Base-by-base conservation (phyloP, 176 grass and related monocot species). In the Juncus effusus region DNA sequence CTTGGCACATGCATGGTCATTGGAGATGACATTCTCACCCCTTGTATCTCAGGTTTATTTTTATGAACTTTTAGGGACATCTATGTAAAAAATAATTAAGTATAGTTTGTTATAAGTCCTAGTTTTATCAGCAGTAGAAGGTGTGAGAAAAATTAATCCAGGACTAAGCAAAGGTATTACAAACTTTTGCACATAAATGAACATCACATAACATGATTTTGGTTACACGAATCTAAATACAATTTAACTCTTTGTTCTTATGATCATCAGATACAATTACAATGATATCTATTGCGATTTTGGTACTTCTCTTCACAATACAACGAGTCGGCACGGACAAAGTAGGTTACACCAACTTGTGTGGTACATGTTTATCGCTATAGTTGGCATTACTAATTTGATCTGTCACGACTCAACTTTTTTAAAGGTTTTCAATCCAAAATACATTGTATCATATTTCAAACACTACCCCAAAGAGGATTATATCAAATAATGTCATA, bases 281-380 rank as follows among this genome's bases (percentile, higher is more conserved):
- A 2, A 50, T 38, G 73, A 83, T 90, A 74, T 90, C 87, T 0
- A 80, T 90, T 13, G 73, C 76, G 2, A 87, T 96, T 14, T 66
- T 96, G 56, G 72, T 96, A 50, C 5, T 85, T 67, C 84, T 96
- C 7, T 90, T 96, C 73, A 76, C 83, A 0, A 82, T 86, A 12
- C 91, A 90, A 62, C 64, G 84, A 10, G 87, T 87, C 3, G 91
- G 91, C 7, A 90, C 91, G 0, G 81, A 96, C 60, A 90, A 96
- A 71, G 91, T 96, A 4, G 91, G 91, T 2, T 90, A 96, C 79
- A 74, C 78, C 87, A 90, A 71, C 75, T 77, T 3, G 42, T 85
- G 50, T 96, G 91, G 91, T 90, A 80, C 73, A 0, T 96, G 7
- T 64, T 85, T 15, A 90, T 87, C 3, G 87, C 77, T 3, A 74